Percentiles rank a stretch among this genome's conserved stretches.
These are phyloP conservation scores for Cynanchum wilfordii DNA, from an alignment of 257 asterid species.

Conservation along the genomic window DNA sequence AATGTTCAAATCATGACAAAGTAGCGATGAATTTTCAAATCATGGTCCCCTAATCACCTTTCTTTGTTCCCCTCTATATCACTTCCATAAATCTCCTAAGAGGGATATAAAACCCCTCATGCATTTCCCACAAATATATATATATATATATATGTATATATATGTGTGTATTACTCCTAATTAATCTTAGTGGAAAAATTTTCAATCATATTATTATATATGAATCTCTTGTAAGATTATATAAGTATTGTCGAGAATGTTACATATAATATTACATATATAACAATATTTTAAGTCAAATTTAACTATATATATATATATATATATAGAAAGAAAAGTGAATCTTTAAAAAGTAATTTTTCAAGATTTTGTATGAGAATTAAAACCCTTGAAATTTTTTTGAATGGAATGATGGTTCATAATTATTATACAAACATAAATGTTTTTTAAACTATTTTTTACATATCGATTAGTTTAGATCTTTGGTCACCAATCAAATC, in stretches of 20 bases:
- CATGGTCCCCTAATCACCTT: neutral
- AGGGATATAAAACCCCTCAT: neutral
- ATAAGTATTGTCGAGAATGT: too few species aligned
- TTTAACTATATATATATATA: neutral
- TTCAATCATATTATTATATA: too few species aligned
- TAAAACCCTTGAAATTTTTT: neutral
- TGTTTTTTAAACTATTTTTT: neutral
- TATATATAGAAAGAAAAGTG: neutral
- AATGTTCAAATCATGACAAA: conserved; percentile 18
- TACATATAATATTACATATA: too few species aligned
- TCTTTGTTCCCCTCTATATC: neutral
- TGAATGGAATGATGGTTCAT: neutral
- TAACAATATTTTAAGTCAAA: neutral
- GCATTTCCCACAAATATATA: neutral
- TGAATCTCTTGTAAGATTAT: too few species aligned
- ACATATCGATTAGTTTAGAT: neutral
- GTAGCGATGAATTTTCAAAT: conserved; percentile 5
- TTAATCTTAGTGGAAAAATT: too few species aligned
- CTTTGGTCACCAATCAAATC: neutral
- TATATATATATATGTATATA: too few species aligned
- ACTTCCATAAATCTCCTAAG: neutral
- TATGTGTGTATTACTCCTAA: too few species aligned
- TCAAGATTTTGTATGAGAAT: neutral
- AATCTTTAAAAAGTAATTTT: neutral
- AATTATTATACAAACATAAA: neutral